Conservation (phyloP, 345 rosid genomes). For the Hevea brasiliensis region DNA sequence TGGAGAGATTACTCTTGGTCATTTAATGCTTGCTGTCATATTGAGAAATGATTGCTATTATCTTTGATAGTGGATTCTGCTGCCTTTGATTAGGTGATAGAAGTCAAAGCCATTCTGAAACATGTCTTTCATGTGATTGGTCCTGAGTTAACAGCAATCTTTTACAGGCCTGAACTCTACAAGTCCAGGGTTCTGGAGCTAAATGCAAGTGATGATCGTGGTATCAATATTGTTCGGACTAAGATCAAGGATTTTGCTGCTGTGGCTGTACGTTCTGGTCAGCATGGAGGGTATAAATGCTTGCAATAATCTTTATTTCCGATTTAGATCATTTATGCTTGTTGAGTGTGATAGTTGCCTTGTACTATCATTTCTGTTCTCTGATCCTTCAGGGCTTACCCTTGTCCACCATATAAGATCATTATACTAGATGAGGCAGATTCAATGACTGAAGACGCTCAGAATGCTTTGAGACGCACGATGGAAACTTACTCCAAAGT, state of each 20-base stretch:
- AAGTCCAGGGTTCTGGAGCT: constrained; percentile 93
- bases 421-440: constrained; percentile 95
- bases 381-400: constrained; percentile 60
- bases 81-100: not conserved
- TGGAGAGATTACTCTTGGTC: too few relatives aligned
- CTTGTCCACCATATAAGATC: constrained; percentile 89
- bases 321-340: not conserved
- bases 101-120: not conserved
- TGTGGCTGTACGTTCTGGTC: constrained; percentile 78
- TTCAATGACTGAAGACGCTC: constrained; percentile 99
- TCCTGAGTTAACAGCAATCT: not conserved
- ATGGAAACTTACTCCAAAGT: constrained; percentile 97
- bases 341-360: not conserved
- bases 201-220: constrained; percentile 99
- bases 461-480: constrained; percentile 94
- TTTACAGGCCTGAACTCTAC: constrained; percentile 83
- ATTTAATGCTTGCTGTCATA: too few relatives aligned
- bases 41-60: too few relatives aligned
- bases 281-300: constrained; percentile 59
- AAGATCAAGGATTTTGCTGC: constrained; percentile 96
- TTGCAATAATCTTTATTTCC: not conserved
- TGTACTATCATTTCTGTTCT: not conserved
- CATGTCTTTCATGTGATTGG: not conserved
- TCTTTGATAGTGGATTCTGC: too few relatives aligned
- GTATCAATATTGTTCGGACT: constrained; percentile 91